phyloP scores from a whole-genome alignment of 1,284 basidiomycete genomes.

The Puccinia horiana region DNA sequence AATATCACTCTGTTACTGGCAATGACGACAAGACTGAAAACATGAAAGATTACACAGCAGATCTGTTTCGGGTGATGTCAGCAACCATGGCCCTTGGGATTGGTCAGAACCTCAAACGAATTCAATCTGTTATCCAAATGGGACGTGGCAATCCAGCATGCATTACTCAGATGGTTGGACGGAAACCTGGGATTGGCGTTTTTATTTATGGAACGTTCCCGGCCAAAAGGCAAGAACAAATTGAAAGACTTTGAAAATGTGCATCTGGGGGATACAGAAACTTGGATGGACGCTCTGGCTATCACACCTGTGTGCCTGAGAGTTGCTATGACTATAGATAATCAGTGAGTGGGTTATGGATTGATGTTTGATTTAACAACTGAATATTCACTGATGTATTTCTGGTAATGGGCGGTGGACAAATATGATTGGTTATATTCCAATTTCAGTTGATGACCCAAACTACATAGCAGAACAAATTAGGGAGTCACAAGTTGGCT shows the following conservation, averaged over 20 bases:
- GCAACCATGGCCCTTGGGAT: too few relatives aligned
- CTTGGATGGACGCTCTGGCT: background rate
- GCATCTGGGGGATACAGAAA: background rate
- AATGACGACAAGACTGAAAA: background rate
- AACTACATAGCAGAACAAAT: background rate
- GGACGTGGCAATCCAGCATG: too few relatives aligned
- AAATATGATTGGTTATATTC: background rate
- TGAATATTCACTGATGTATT: too few relatives aligned
- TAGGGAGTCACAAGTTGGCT: background rate
- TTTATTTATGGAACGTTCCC: background rate
- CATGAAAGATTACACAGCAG: background rate
- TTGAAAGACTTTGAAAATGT: background rate
- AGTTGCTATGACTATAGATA: background rate
- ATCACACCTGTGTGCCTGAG: background rate
- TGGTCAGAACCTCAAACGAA: too few relatives aligned
- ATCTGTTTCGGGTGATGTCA: background rate
- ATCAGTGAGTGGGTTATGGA: background rate
- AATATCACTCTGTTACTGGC: background rate
- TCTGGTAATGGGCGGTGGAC: background rate
- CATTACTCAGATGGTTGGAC: conserved; percentile 20
- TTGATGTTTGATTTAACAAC: too few relatives aligned
- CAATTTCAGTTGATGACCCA: background rate
- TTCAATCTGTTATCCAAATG: too few relatives aligned
- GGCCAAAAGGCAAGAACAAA: background rate
- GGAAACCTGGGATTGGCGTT: background rate